These are phyloP conservation scores for Starmerella kuoi DNA, from an alignment of 805 yeast species.

Conservation along the genomic window DNA sequence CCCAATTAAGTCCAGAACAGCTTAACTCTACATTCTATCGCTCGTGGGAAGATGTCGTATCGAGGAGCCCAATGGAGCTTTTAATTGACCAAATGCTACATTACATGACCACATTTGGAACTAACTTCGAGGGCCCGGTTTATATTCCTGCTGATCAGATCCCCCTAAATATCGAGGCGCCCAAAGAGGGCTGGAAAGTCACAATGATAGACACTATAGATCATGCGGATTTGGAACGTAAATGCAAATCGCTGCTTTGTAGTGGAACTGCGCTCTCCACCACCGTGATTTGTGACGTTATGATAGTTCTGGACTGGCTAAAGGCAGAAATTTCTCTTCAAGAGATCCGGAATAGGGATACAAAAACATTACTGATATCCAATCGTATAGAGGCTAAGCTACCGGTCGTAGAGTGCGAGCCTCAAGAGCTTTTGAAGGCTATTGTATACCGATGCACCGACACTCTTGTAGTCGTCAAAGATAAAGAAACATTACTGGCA, in stretches of 20 bases:
- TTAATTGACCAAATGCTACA: not conserved
- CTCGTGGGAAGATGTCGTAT: not conserved
- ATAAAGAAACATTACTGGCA: not conserved
- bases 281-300: no score
- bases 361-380: not conserved
- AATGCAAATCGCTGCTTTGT: not conserved
- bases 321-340: no score
- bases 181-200: not conserved
- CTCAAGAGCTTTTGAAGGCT: not conserved
- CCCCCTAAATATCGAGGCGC: not conserved
- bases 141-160: not conserved
- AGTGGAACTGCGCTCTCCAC: not conserved
- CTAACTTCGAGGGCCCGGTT: no score
- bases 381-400: not conserved
- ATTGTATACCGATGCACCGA: not conserved
- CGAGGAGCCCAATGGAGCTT: not conserved
- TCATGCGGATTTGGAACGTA: not conserved
- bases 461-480: not conserved
- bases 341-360: constrained; percentile 2
- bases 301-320: no score
- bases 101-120: not conserved
- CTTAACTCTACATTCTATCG: not conserved
- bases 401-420: not conserved
- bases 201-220: not conserved
- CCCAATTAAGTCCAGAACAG: not conserved